Base-by-base conservation (phyloP, 116 monocot species). In the Posidonia oceanica region DNA sequence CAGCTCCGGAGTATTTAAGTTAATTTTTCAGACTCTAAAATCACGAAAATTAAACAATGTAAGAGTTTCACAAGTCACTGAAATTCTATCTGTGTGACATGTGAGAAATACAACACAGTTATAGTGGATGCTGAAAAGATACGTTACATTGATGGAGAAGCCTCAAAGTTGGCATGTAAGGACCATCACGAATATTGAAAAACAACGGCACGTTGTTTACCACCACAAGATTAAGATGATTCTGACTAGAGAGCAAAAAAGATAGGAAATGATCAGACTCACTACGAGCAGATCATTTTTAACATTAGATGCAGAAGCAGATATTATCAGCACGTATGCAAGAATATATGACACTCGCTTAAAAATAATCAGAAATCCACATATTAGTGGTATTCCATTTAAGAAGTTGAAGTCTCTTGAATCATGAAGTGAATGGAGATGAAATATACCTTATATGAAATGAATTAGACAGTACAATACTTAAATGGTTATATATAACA, bases 81-180 rank as follows among this genome's bases (percentile, higher is more conserved):
- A 44, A 6, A 1, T 48, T 48, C 12, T 0, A 48, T 48, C 48
- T 0, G 12, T 10, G 48, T 48, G 48, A 48, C 8, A 48, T 48
- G 12, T 48, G 12, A 48, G 48, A 48, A 48, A 48, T 48, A 48
- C 11, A 48, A 48, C 48, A 48, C 1, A 48, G 8, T 48, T 22
- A 60, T 22, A 60, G 29, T 60, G 60, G 18, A 10, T 40, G 55
- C 39, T 56, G 29, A 18, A 54, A 21, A 44, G 72, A 71, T 66
- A 75, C 67, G 36, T 57, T 89, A 98, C 92, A 98, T 72, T 92
- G 97, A 82, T 98, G 97, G 72, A 98, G 97, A 63, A 98, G 89
- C 70, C 93, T 85, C 76, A 98, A 67, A 29, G 97, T 98, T 72
- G 97, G 97, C 92, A 98, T 98, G 85, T 98, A 98, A 75, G 97